phyloP scores from a whole-genome alignment of 768 basidiomycete species.

The Leccinum subgranulosum region DNA sequence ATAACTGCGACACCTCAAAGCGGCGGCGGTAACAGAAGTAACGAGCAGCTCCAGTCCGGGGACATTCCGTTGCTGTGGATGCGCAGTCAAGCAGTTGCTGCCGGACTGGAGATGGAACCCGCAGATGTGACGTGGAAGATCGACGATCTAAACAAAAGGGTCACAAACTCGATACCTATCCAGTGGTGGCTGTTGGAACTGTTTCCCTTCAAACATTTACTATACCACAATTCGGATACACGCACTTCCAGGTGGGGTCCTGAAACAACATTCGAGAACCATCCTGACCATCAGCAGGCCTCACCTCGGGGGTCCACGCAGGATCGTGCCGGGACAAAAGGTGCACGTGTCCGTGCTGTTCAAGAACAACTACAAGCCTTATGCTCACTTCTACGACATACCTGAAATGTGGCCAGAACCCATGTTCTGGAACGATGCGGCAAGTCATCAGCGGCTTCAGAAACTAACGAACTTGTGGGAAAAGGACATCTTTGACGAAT shows the following conservation, averaged over 20 bases:
- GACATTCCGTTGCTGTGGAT: constrained; percentile 31
- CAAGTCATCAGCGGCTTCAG: constrained; percentile 19
- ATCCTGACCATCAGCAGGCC: constrained; percentile 20
- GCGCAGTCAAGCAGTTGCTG: constrained; percentile 28
- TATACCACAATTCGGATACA: constrained; percentile 27
- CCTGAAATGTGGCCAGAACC: constrained; percentile 25
- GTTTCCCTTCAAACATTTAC: constrained; percentile 23
- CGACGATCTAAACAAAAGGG: constrained; percentile 23
- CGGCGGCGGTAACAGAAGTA: constrained; percentile 28
- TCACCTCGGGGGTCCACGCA: constrained; percentile 24
- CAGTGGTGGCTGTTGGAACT: constrained; percentile 26
- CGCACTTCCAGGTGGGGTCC: constrained; percentile 18
- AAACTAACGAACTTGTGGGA: constrained; percentile 23
- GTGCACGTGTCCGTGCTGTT: constrained; percentile 31
- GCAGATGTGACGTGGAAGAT: constrained; percentile 28
- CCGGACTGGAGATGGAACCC: constrained; percentile 21
- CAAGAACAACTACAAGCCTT: constrained; percentile 29
- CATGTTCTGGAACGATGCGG: constrained; percentile 30
- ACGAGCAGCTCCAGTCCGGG: constrained; percentile 27
- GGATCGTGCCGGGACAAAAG: constrained; percentile 29
- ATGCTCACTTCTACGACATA: constrained; percentile 21
- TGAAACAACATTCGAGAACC: not conserved
- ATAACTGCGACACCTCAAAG: constrained; percentile 4
- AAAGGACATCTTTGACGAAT: constrained; percentile 27
- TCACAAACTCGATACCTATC: constrained; percentile 12